phyloP scores from a whole-genome alignment of 345 rosid genomes.

The Eucalyptus grandis region DNA sequence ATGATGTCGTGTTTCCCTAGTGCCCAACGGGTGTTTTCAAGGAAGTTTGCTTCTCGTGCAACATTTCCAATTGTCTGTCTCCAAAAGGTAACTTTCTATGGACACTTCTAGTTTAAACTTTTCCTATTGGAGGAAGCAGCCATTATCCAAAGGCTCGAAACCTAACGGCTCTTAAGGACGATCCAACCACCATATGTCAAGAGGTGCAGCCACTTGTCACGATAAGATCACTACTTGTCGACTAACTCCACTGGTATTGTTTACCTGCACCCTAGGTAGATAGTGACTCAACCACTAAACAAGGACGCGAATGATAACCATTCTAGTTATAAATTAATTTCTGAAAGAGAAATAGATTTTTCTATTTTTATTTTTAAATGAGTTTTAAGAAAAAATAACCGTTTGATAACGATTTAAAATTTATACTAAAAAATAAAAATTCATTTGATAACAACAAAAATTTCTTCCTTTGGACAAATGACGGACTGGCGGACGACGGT shows the following conservation, averaged over 20 bases:
- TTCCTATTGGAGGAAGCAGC: neutral
- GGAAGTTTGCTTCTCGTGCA: neutral
- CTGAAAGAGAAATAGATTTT: too few species aligned
- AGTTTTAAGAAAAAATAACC: too few species aligned
- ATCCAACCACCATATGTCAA: neutral
- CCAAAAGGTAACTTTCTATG: rapidly evolving
- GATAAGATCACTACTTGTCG: neutral
- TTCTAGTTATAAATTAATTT: too few species aligned
- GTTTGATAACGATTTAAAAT: too few species aligned
- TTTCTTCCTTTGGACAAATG: rapidly evolving
- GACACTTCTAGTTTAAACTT: neutral
- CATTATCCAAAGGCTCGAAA: neutral
- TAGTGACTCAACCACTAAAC: neutral
- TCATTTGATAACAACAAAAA: too few species aligned
- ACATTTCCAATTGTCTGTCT: neutral
- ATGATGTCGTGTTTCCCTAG: neutral
- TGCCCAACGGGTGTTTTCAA: neutral
- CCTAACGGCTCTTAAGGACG: neutral
- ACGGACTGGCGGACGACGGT: too few species aligned
- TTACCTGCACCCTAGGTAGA: neutral
- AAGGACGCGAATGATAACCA: too few species aligned
- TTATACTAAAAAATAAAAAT: too few species aligned
- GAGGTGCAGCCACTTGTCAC: neutral
- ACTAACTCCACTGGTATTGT: neutral
- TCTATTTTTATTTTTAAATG: too few species aligned